Conservation (phyloP, 2,329 filamentous ascomycete genomes). For the Scedosporium aurantiacum region DNA sequence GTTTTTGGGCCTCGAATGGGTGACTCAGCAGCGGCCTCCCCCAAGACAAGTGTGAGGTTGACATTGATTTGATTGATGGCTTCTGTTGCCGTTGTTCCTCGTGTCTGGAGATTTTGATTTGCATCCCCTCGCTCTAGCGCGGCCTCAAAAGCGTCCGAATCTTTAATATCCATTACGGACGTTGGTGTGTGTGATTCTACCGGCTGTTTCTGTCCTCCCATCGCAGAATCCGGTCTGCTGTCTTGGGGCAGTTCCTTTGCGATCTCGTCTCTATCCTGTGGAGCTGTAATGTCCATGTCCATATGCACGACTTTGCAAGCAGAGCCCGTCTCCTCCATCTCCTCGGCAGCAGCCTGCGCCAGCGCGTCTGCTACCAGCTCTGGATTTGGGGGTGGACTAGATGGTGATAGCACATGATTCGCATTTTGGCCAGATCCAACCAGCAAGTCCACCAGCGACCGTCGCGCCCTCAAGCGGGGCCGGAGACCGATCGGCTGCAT, state of each 20-base stretch:
- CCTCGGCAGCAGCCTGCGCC: not conserved
- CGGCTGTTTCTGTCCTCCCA: not conserved
- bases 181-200: not conserved
- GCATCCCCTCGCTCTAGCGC: not conserved
- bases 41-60: too few species aligned
- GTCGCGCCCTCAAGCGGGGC: constrained; percentile 4
- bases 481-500: constrained; percentile 5
- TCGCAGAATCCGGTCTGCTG: not conserved
- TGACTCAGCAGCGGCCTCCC: not conserved
- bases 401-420: not conserved
- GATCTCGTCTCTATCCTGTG: not conserved
- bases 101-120: too few species aligned
- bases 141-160: not conserved
- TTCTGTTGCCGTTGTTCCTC: not conserved
- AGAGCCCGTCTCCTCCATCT: not conserved
- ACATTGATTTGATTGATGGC: too few species aligned
- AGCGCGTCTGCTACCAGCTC: not conserved
- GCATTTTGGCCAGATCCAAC: not conserved
- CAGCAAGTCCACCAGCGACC: constrained; percentile 6
- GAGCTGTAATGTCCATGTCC: not conserved
- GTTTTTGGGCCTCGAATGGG: not conserved
- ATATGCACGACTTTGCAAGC: not conserved
- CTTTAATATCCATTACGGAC: not conserved
- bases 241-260: not conserved
- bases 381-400: not conserved